These are phyloP conservation scores for Serendipita sp. DNA, from an alignment of 768 basidiomycete species.

Conservation along the genomic window DNA sequence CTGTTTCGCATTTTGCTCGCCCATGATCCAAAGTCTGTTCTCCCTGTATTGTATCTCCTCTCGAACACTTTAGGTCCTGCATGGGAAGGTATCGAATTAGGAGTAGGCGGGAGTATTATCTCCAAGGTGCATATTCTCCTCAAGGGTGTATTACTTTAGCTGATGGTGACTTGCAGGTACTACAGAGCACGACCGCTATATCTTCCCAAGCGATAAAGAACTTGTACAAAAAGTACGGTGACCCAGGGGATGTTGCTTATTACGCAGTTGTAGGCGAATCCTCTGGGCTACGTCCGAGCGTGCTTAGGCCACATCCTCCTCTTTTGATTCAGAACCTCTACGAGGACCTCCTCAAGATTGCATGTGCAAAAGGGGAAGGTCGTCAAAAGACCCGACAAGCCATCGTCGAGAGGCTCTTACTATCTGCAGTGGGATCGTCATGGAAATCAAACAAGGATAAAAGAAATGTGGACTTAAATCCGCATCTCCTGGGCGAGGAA, in stretches of 20 bases:
- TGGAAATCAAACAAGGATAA: background rate
- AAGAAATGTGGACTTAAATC: background rate
- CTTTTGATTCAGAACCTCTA: constrained; percentile 53
- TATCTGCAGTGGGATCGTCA: constrained; percentile 43
- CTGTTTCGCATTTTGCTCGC: constrained; percentile 50
- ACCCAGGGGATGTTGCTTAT: constrained; percentile 79
- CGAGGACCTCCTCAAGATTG: constrained; percentile 47
- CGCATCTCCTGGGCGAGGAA: constrained; percentile 41
- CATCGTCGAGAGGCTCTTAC: constrained; percentile 64
- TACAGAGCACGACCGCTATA: constrained; percentile 7
- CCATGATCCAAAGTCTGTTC: constrained; percentile 51
- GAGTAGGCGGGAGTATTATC: constrained; percentile 50
- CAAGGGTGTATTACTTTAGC: constrained; percentile 24
- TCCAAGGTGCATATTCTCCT: constrained; percentile 54
- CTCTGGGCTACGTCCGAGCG: constrained; percentile 34
- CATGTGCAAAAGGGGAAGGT: constrained; percentile 54
- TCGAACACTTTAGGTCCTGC: constrained; percentile 68
- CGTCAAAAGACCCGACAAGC: constrained; percentile 61
- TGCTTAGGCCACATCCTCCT: constrained; percentile 55
- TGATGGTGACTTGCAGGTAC: background rate
- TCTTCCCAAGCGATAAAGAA: constrained; percentile 38
- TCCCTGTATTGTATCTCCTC: constrained; percentile 64
- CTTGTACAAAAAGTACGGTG: constrained; percentile 59
- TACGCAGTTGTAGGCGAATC: constrained; percentile 27
- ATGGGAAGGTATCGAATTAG: constrained; percentile 55